Percentiles rank a stretch among this genome's conserved stretches.
Conservation (phyloP, 768 basidiomycete genomes). For the Floccularia luteovirens region DNA sequence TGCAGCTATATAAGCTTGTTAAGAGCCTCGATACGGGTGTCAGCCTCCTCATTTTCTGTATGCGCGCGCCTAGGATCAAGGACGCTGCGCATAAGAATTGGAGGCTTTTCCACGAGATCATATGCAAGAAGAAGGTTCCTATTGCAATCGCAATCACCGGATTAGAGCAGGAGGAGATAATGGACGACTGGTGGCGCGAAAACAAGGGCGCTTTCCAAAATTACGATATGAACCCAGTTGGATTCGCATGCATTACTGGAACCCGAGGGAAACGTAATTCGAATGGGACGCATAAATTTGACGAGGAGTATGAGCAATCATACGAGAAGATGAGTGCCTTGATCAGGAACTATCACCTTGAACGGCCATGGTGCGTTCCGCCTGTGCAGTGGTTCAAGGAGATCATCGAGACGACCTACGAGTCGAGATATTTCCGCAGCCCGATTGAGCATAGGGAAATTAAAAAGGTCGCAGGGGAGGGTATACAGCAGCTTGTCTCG, state of each 20-base stretch:
- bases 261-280: slow-evolving; percentile 5
- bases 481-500: background rate
- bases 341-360: background rate
- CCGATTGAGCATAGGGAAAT: background rate
- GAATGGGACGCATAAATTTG: background rate
- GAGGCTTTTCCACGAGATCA: slow-evolving; percentile 11
- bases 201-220: slow-evolving; percentile 17
- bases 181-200: slow-evolving; percentile 24
- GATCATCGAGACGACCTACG: background rate
- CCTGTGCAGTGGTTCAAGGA: slow-evolving; percentile 2
- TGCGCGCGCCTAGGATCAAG: no score
- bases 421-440: background rate
- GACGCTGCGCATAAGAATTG: slow-evolving; percentile 11
- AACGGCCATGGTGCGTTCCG: background rate
- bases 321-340: background rate
- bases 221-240: slow-evolving; percentile 18
- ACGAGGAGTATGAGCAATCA: slow-evolving; percentile 2
- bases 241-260: slow-evolving; percentile 29
- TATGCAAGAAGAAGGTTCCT: background rate
- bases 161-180: slow-evolving; percentile 12
- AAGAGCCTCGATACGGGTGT: slow-evolving; percentile 9
- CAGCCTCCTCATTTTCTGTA: slow-evolving; percentile 25
- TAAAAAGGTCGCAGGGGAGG: background rate
- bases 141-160: slow-evolving; percentile 8
- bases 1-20: slow-evolving; percentile 11